A percentile compares a stretch with the other conserved stretches of the same genome.
These are phyloP conservation scores for Cytospora paraplurivora DNA, from an alignment of 2,329 filamentous ascomycete genomes.

Conservation along the genomic window DNA sequence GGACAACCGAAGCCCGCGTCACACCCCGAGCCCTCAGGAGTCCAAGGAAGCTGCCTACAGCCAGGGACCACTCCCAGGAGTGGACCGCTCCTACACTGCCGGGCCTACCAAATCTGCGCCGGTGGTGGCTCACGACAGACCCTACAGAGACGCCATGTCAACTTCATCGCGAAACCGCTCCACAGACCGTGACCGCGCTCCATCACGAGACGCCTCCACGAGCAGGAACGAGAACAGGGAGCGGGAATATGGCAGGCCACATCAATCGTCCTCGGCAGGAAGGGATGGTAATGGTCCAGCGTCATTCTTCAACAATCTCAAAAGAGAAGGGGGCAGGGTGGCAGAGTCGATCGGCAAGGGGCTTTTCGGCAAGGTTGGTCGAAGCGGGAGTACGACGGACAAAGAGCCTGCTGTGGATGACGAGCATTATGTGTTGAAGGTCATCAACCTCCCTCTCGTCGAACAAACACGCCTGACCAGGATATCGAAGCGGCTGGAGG, in stretches of 20 bases:
- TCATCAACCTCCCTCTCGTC: constrained; percentile 83
- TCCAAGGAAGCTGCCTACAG: constrained; percentile 26
- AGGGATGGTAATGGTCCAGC: constrained; percentile 62
- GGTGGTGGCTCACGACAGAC: constrained; percentile 64
- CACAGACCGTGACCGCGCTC: constrained; percentile 60
- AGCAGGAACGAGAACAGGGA: constrained; percentile 50
- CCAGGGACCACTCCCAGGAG: constrained; percentile 33
- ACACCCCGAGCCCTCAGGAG: constrained; percentile 40
- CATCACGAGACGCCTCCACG: constrained; percentile 46
- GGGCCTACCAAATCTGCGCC: constrained; percentile 64
- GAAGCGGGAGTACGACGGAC: constrained; percentile 71
- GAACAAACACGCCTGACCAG: constrained; percentile 89
- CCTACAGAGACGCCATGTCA: constrained; percentile 68
- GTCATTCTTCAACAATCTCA: constrained; percentile 71
- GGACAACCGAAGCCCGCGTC: constrained; percentile 41
- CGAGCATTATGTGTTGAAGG: constrained; percentile 80
- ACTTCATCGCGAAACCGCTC: constrained; percentile 70
- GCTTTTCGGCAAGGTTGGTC: constrained; percentile 75
- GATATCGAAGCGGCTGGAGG: constrained; percentile 85
- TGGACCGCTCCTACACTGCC: constrained; percentile 42
- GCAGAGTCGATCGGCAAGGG: constrained; percentile 82
- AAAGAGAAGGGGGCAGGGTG: constrained; percentile 70
- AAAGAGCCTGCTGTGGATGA: constrained; percentile 69
- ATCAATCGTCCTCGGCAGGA: constrained; percentile 50
- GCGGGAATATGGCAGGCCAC: constrained; percentile 50